Evolutionary conservation across 345 rosid species (phyloP), one percentile per base, ranked within the genome.

Genomic region (Lepidium africanum): DNA sequence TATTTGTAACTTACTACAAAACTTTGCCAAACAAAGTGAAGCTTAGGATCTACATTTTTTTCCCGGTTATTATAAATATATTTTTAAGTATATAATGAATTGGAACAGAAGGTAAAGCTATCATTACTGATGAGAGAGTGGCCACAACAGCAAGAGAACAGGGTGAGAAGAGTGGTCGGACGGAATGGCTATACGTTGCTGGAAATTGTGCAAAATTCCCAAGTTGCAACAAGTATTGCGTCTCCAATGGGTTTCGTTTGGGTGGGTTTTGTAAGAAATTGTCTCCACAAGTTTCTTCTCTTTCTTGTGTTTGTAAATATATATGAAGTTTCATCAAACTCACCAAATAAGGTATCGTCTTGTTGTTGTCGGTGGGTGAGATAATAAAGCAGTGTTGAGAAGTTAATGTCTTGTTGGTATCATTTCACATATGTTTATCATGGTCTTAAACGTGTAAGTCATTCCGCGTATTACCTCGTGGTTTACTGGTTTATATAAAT

Each of bases 221-320:
- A 21, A 38, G 14, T 59, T 73, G 72, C 41, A 59, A 67, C 46
- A 73, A 67, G 17, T 73, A 73, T 66, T 73, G 77, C 5, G 36
- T 73, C 25, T 59, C 77, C 0, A 41, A 23, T 7, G 77, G 72
- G 49, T 73, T 73, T 73, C 48, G 16, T 66, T 60, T 73, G 23
- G 73, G 77, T 67, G 77, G 72, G 63, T 67, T 49, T 67, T 73
- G 77, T 67, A 42, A 73, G 57, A 67, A 73, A 73, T 35, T 73
- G 42, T 59, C 63, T 0, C 72, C 77, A 36, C 67, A 67, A 73
- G 62, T 67, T 51, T 51, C 67, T 52, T 66, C 49, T 25, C 42
- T 73, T 35, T 59, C 46, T 52, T 73, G 72, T 73, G 62, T 67
- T 19, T 66, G 72, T 41, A 73, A 73, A 66, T 65, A 73, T 37